These are phyloP conservation scores for Ophiostoma pallidulum DNA, from an alignment of 2,329 filamentous ascomycete species.

Conservation along the genomic window DNA sequence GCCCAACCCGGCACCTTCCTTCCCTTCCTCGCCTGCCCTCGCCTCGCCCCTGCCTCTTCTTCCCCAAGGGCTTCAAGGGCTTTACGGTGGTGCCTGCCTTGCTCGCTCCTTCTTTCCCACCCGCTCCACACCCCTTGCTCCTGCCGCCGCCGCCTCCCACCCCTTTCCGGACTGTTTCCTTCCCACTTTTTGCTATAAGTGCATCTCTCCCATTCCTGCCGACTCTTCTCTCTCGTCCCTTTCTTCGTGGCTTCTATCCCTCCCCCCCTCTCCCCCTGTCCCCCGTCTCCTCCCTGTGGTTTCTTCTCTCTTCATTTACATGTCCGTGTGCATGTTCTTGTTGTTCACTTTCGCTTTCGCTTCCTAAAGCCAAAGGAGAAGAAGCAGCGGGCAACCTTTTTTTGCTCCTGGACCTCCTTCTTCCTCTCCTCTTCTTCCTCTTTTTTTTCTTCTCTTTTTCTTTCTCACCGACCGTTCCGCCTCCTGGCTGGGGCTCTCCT, in stretches of 20 bases:
- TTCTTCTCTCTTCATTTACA: neutral
- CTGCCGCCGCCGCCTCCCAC: constrained; percentile 9
- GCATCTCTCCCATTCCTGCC: neutral
- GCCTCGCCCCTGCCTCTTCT: neutral
- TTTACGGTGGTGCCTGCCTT: constrained; percentile 6
- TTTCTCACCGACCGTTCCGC: neutral
- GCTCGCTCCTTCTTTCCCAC: constrained; percentile 8
- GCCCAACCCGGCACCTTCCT: constrained; percentile 1
- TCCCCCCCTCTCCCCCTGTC: neutral
- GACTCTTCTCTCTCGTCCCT: neutral
- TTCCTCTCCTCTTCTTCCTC: neutral
- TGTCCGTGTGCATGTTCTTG: constrained; percentile 1
- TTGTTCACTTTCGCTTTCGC: neutral
- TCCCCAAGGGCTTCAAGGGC: no score
- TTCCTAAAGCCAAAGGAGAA: constrained; percentile 2
- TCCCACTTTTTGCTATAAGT: neutral
- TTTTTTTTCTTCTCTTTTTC: neutral
- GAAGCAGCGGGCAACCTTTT: constrained; percentile 1
- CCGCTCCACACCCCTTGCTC: constrained; percentile 2
- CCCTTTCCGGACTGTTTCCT: constrained; percentile 3
- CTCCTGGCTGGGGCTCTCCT: no score
- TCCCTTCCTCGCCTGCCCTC: neutral
- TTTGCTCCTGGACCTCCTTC: neutral
- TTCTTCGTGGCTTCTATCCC: neutral
- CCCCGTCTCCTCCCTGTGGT: neutral